Conservation (phyloP, 306 rosid genomes). For the Glycine tomentella region DNA sequence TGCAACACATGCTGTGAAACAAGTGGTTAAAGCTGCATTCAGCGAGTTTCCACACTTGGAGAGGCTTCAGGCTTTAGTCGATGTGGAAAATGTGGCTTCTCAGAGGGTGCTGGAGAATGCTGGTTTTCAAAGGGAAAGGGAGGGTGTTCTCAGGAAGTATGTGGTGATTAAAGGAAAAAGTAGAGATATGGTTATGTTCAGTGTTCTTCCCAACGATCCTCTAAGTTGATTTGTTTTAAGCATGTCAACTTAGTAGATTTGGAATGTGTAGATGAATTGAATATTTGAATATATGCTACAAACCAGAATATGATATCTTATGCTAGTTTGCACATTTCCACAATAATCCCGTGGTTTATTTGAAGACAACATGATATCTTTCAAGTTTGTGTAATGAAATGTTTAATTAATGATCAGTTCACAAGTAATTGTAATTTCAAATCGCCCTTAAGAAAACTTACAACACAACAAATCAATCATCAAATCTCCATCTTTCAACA, state of each 20-base stretch:
- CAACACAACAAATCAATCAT: no score
- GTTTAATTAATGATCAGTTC: no score
- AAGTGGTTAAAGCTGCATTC: slow-evolving; percentile 51
- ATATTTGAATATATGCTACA: no score
- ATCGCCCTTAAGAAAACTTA: no score
- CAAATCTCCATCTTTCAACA: neutral
- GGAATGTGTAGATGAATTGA: no score
- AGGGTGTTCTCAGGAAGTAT: slow-evolving; percentile 76
- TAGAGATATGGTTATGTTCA: slow-evolving; percentile 57
- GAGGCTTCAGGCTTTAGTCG: slow-evolving; percentile 70
- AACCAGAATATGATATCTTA: no score
- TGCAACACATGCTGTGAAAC: slow-evolving; percentile 60
- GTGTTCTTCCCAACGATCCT: slow-evolving; percentile 51
- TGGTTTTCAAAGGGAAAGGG: slow-evolving; percentile 63
- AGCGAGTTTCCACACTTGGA: slow-evolving; percentile 56
- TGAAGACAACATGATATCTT: no score
- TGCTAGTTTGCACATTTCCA: neutral
- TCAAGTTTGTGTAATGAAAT: no score
- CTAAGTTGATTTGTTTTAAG: neutral
- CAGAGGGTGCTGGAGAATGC: slow-evolving; percentile 67
- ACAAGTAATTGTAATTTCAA: no score
- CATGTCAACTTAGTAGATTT: neutral
- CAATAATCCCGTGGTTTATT: no score
- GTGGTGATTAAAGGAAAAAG: slow-evolving; percentile 49
- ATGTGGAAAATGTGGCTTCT: slow-evolving; percentile 63